These are phyloP conservation scores for Aspergillus sp. DNA, from an alignment of 2,329 filamentous ascomycete species.

Conservation along the genomic window DNA sequence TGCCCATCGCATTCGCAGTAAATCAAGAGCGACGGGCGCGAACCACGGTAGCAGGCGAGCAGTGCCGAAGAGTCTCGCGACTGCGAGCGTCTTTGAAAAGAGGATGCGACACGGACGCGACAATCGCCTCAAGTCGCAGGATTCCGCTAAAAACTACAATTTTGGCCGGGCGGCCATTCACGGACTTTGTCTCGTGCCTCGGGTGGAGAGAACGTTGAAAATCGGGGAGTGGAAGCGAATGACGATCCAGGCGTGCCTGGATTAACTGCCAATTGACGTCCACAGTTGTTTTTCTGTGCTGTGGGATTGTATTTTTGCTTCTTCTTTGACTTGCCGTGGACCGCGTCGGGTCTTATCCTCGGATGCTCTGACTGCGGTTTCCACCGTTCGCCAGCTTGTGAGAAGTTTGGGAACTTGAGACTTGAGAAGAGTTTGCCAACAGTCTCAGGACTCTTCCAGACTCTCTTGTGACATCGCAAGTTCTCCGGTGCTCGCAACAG, in stretches of 20 bases:
- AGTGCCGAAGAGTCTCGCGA: neutral
- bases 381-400: neutral
- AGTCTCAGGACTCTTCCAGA: neutral
- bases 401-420: neutral
- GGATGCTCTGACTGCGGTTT: neutral
- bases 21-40: too few species aligned
- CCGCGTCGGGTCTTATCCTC: neutral
- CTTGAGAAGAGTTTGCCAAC: neutral
- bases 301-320: neutral
- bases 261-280: constrained; percentile 6
- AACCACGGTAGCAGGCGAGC: neutral
- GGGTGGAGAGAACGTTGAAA: constrained; percentile 19
- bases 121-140: constrained; percentile 9
- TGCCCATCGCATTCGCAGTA: too few species aligned
- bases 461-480: neutral
- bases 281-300: neutral
- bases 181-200: neutral
- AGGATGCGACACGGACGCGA: constrained; percentile 3
- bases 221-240: constrained; percentile 16
- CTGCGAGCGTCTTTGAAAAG: neutral
- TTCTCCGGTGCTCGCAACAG: neutral
- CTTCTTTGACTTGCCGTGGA: neutral
- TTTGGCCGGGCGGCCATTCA: constrained; percentile 11
- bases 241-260: constrained; percentile 21
- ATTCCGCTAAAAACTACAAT: constrained; percentile 10